Evolutionary conservation across 176 grass and related monocot genomes (phyloP).

Genomic region (Ananas comosus): DNA sequence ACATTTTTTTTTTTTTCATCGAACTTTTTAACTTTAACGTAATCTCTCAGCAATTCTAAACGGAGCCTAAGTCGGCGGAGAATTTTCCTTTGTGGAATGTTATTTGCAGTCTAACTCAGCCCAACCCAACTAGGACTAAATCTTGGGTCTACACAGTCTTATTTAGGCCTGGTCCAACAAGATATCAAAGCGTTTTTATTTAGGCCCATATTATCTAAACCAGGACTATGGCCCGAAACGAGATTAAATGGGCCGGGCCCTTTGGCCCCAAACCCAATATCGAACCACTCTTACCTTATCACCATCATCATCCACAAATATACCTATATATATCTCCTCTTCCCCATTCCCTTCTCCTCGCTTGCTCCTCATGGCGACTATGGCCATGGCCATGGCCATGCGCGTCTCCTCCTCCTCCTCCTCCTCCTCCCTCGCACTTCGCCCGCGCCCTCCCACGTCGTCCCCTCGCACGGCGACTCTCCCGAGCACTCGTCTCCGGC

Average conservation of each 20-base stretch:
- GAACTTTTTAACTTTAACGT: too few species aligned
- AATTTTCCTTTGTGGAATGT: too few species aligned
- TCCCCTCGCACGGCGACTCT: constrained; percentile 12
- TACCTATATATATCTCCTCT: neutral
- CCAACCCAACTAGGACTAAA: too few species aligned
- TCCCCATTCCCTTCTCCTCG: neutral
- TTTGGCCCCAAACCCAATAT: neutral
- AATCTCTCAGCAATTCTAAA: too few species aligned
- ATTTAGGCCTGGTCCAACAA: too few species aligned
- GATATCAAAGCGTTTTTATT: too few species aligned
- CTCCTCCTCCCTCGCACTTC: constrained; percentile 12
- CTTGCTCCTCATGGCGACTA: constrained; percentile 27
- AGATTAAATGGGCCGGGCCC: neutral
- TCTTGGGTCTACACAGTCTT: too few species aligned
- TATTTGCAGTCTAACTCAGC: too few species aligned
- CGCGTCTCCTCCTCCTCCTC: constrained; percentile 1
- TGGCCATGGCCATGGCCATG: constrained; percentile 32
- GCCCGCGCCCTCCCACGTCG: constrained; percentile 1
- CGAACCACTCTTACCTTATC: neutral
- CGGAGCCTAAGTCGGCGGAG: too few species aligned
- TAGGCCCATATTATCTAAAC: too few species aligned
- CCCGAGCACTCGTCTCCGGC: constrained; percentile 27
- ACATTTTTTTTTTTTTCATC: too few species aligned
- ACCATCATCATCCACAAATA: neutral
- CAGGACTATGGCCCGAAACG: too few species aligned